Evolutionary conservation across 2,329 filamentous ascomycete species (phyloP).

Genomic region (Fusarium tuaranense): DNA sequence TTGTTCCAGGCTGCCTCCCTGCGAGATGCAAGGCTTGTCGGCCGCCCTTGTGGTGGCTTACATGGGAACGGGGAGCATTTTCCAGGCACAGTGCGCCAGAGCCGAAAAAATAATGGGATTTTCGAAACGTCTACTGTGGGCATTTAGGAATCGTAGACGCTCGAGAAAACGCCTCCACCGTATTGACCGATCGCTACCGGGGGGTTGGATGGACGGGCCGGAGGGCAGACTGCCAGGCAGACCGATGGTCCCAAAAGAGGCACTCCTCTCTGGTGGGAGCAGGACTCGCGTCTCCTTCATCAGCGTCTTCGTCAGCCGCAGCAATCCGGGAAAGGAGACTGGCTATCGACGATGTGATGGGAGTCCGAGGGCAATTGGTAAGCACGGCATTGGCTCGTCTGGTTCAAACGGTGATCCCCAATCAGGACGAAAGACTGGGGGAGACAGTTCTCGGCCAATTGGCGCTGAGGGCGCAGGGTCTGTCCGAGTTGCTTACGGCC

Average conservation of each 20-base stretch:
- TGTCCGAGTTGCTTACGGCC: constrained; percentile 34
- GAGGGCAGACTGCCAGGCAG: constrained; percentile 39
- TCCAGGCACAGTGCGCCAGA: constrained; percentile 33
- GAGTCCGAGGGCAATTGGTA: constrained; percentile 30
- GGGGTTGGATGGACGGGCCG: constrained; percentile 22
- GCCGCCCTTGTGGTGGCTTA: constrained; percentile 20
- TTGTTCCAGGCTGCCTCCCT: constrained; percentile 15
- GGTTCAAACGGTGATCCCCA: constrained; percentile 18
- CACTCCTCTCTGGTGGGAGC: constrained; percentile 9
- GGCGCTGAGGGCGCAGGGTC: constrained; percentile 22
- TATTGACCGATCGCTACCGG: constrained; percentile 25
- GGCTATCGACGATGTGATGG: constrained; percentile 18
- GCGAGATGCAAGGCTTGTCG: constrained; percentile 21
- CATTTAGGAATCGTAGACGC: constrained; percentile 22
- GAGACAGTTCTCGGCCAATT: constrained; percentile 29
- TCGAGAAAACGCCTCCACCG: constrained; percentile 14
- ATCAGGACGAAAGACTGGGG: constrained; percentile 25
- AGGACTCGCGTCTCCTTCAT: constrained; percentile 32
- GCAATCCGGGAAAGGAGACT: constrained; percentile 26
- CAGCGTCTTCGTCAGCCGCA: constrained; percentile 36
- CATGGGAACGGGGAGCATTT: constrained; percentile 19
- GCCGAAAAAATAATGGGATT: constrained; percentile 9
- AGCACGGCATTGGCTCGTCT: constrained; percentile 31
- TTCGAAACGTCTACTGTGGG: constrained; percentile 13
- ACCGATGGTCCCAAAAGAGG: constrained; percentile 15